Evolutionary conservation across 2,329 filamentous ascomycete species (phyloP), one percentile per base, ranked within the genome.

Genomic region (Beauveria varroae): DNA sequence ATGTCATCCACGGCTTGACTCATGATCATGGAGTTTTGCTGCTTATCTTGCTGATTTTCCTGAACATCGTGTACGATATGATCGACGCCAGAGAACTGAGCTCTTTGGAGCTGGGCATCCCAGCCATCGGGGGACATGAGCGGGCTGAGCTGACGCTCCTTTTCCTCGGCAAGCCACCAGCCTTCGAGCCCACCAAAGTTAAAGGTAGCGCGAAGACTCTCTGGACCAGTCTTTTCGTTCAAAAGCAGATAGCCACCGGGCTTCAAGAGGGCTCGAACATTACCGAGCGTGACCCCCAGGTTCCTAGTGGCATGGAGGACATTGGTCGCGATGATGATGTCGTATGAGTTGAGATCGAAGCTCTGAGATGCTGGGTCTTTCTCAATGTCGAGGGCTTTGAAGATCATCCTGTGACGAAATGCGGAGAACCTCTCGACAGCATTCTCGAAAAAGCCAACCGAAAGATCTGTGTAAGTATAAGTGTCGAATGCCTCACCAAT

Each of bases 231-330:
- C 2, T 76, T 64, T 62, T 83, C 80, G 3, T 76, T 61, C 0
- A 81, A 50, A 0, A 82, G 43, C 0, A 84, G 67, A 44, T 76
- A 74, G 0, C 80, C 81, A 1, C 75, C 78, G 0, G 79, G 75
- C 24, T 0, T 40, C 3, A 53, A 34, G 1, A 53, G 14, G 3
- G 20, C 18, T 14, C 30, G 51, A 2, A 40, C n/a, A 18, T 49
- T 14, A 6, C 30, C 18, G 5, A 57, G 16, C 6, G 55, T 47
- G 7, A 10, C 20, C 4, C 24, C 41, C 3, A 49, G 2, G n/a
- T n/a, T 34, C 9, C 26, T 34, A 3, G 76, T 78, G 1, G 75
- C 74, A 56, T 78, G 74, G 0, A 81, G 64, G 3, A 75, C 72
- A 30, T 71, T 67, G 3, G 71, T 69, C 1, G 74, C 75, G 22